Conservation (phyloP, 2,329 filamentous ascomycete species). For the Pseudogymnoascus sp. region DNA sequence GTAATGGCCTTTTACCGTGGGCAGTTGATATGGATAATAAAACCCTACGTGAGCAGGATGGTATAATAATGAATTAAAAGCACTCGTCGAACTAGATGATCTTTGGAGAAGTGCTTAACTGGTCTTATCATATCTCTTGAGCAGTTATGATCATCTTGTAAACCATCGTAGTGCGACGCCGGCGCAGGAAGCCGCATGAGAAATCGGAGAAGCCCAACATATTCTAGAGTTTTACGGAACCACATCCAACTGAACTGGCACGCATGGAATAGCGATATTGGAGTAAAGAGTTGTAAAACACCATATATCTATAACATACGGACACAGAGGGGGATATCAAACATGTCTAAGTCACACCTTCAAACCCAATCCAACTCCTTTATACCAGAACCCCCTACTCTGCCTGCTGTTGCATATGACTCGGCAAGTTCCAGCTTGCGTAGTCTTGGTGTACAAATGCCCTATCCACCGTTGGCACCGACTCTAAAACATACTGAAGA, state of each 20-base stretch:
- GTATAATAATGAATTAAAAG: background rate
- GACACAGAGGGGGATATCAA: background rate
- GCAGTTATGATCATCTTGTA: no score
- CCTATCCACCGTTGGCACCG: conserved; percentile 34
- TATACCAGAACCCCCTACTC: background rate
- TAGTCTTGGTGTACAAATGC: conserved; percentile 37
- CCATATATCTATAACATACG: background rate
- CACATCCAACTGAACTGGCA: no score
- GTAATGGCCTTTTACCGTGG: background rate
- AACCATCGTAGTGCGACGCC: no score
- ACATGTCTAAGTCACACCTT: background rate
- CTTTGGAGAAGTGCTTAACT: no score
- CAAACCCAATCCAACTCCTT: background rate
- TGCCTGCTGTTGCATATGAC: conserved; percentile 30
- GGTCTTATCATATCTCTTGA: no score
- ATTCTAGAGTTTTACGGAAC: no score
- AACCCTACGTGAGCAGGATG: background rate
- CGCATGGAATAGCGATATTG: background rate
- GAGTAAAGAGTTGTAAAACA: background rate
- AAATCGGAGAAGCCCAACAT: no score
- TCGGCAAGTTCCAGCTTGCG: conserved; percentile 28
- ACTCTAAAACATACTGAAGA: conserved; percentile 54
- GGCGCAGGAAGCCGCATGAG: no score
- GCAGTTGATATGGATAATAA: background rate
- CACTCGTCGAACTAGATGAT: background rate